phyloP scores from a whole-genome alignment of 2,329 filamentous ascomycete species.

The Beauveria caledonica region DNA sequence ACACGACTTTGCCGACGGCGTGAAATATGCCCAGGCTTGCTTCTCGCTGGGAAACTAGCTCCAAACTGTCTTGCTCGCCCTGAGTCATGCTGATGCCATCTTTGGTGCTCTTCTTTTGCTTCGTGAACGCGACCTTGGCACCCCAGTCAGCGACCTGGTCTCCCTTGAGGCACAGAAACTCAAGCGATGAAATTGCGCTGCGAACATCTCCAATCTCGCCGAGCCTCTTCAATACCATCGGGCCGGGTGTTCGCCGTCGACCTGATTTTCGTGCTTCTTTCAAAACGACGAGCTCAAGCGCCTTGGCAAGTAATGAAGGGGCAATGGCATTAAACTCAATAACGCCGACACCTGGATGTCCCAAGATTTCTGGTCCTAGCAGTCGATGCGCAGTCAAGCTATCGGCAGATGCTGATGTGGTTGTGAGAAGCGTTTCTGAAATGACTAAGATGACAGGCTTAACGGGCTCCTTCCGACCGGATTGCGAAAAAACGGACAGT shows the following conservation, averaged over 20 bases:
- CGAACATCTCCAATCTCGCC: constrained; percentile 87
- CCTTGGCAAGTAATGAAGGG: constrained; percentile 75
- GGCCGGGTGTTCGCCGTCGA: constrained; percentile 66
- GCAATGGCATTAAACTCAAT: constrained; percentile 95
- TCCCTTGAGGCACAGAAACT: constrained; percentile 82
- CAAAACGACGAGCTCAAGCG: constrained; percentile 69
- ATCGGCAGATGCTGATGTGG: constrained; percentile 75
- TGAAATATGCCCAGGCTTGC: constrained; percentile 91
- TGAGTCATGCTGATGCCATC: constrained; percentile 56
- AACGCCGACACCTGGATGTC: constrained; percentile 67
- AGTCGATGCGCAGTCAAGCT: constrained; percentile 89
- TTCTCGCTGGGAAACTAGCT: constrained; percentile 78
- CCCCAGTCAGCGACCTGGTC: constrained; percentile 70
- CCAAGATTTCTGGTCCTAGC: constrained; percentile 76
- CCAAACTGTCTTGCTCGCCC: constrained; percentile 70
- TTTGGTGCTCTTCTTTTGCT: constrained; percentile 53
- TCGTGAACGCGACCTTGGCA: constrained; percentile 62
- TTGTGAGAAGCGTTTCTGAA: constrained; percentile 82
- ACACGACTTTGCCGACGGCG: constrained; percentile 88
- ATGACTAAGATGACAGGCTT: constrained; percentile 82
- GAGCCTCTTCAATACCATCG: constrained; percentile 67
- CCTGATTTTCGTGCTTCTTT: constrained; percentile 80
- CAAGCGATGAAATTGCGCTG: constrained; percentile 83
- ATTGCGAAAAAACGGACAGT: constrained; percentile 37
- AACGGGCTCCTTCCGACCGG: constrained; percentile 35